Evolutionary conservation across 495 filamentous ascomycete genomes (phyloP), one percentile per base, ranked within the genome.

Genomic region (Tetracladium marchalianum): DNA sequence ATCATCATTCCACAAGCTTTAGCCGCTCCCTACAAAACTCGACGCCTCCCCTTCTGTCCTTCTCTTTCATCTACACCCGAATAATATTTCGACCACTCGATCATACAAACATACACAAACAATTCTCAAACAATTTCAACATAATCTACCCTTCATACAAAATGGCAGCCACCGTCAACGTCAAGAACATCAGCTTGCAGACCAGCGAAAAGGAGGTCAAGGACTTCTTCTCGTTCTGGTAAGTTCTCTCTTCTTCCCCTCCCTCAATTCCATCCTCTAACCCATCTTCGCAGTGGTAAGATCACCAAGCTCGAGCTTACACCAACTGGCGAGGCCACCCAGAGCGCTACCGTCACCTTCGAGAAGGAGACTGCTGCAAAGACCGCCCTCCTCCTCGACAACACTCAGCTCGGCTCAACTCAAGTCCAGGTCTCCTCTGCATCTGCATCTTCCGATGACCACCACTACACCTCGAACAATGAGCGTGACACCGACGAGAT

Each of bases 171-270:
- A 67, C 65, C n/a, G 72, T 76, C 32, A 41, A 69, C 49, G 73
- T 90, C 51, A 84, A 87, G 68, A 89, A 90, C 68, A 96, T 98
- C 67, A 76, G 83, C 51, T 59, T 71, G 46, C 58, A 78, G 52
- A 95, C 90, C 39, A 74, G 77, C 50, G 87, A 97, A 64, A 85
- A 90, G 68, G 87, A 98, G 65, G 77, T 98, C 50, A 80, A 78
- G 55, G 89, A 93, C 56, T 98, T 98, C 79, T 98, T 98, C 75
- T 92, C 84, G 68, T 98, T 97, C 80, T 98, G 92, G 87, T 92
- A 74, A 61, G 77, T 54, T 37, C 22, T 27, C 22, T 42, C 15
- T 9, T 46, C 43, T 42, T 1, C 1, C 15, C 1, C 24, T n/a
- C 49, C 43, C 16, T 36, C 16, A 17, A 13, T 51, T 24, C 35